These are phyloP conservation scores for Blastobotrys parvus DNA, from an alignment of 805 yeast genomes.

Conservation along the genomic window DNA sequence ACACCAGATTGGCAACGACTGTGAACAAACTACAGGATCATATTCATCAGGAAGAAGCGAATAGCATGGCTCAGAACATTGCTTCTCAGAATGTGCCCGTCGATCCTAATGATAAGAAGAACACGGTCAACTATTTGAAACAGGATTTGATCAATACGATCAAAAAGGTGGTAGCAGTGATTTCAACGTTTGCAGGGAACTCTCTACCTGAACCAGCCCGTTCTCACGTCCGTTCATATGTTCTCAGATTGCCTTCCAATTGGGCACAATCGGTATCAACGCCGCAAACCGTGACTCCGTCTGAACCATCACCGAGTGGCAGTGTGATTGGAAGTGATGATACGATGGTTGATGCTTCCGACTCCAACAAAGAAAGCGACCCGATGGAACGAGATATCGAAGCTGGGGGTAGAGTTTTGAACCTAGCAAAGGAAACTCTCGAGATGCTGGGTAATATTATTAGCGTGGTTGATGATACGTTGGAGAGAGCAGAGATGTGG, in stretches of 20 bases:
- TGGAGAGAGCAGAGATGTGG: slow-evolving; percentile 84
- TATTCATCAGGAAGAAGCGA: slow-evolving; percentile 33
- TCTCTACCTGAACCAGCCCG: slow-evolving; percentile 73
- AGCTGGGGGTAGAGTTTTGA: slow-evolving; percentile 60
- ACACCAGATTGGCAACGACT: slow-evolving; percentile 60
- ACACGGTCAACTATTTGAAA: slow-evolving; percentile 38
- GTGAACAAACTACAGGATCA: slow-evolving; percentile 54
- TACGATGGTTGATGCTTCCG: neutral
- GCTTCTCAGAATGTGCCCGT: slow-evolving; percentile 30
- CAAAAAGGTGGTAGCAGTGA: slow-evolving; percentile 75
- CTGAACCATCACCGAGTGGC: slow-evolving; percentile 1
- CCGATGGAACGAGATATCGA: slow-evolving; percentile 20
- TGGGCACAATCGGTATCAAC: slow-evolving; percentile 43
- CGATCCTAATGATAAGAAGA: slow-evolving; percentile 4
- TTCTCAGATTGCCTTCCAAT: slow-evolving; percentile 65
- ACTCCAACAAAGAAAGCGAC: neutral
- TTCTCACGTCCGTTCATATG: slow-evolving; percentile 67
- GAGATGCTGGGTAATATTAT: slow-evolving; percentile 81
- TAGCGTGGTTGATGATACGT: slow-evolving; percentile 73
- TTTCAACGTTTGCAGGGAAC: slow-evolving; percentile 75
- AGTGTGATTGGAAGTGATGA: neutral
- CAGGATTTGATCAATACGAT: slow-evolving; percentile 83
- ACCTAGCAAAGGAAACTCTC: slow-evolving; percentile 81
- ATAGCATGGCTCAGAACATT: slow-evolving; percentile 19
- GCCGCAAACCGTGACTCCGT: slow-evolving; percentile 3